Conservation (phyloP, 1,139 yeast genomes). For the Fermentozyma sake region DNA sequence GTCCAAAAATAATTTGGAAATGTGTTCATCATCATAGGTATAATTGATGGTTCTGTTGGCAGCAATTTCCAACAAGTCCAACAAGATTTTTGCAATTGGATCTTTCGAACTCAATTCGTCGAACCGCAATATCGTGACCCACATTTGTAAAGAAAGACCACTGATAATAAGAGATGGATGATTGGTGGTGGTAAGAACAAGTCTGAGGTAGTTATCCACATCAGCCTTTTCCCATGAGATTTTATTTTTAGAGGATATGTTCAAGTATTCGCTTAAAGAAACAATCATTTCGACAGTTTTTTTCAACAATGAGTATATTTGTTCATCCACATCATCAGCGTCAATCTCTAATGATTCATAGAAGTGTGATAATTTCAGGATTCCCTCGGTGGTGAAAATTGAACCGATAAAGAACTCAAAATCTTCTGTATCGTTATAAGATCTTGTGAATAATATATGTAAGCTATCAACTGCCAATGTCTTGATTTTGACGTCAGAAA, state of each 20-base stretch:
- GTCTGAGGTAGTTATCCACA: constrained; percentile 57
- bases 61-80: constrained; percentile 68
- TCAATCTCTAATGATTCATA: constrained; percentile 61
- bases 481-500: constrained; percentile 63
- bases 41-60: constrained; percentile 78
- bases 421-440: constrained; percentile 66
- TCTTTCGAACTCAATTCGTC: constrained; percentile 61
- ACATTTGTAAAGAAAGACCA: constrained; percentile 86
- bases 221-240: constrained; percentile 51
- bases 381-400: constrained; percentile 70
- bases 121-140: constrained; percentile 85
- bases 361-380: constrained; percentile 60
- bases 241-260: constrained; percentile 36
- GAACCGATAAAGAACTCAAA: constrained; percentile 76
- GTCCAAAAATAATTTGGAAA: constrained; percentile 62
- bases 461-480: constrained; percentile 87
- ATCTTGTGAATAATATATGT: constrained; percentile 81
- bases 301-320: constrained; percentile 71
- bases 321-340: constrained; percentile 76
- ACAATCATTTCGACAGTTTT: constrained; percentile 93
- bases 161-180: constrained; percentile 88
- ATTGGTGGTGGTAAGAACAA: constrained; percentile 75
- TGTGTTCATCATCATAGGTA: constrained; percentile 58
- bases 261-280: constrained; percentile 75
- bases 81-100: constrained; percentile 50